Percentiles rank a stretch among this genome's conserved stretches.
Evolutionary conservation across 257 asterid genomes (phyloP).

Genomic region (Ligustrum vulgare): DNA sequence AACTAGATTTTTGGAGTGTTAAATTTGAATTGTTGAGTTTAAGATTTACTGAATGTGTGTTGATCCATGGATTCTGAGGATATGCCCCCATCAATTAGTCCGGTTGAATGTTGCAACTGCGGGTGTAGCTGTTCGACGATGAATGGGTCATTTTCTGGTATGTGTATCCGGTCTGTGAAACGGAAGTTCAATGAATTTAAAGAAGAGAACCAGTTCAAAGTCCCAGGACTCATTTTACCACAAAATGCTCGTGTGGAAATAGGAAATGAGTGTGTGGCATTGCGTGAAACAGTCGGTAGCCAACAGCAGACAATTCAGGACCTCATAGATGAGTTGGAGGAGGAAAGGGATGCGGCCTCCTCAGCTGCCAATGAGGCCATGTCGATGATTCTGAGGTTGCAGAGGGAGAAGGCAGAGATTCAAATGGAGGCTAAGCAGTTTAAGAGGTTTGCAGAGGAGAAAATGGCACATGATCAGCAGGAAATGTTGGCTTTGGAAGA

Average conservation of each 20-base stretch:
- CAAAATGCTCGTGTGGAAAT: conserved; percentile 73
- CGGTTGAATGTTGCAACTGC: conserved; percentile 67
- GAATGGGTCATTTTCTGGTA: conserved; percentile 51
- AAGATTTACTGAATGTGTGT: conserved; percentile 32
- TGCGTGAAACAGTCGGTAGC: conserved; percentile 75
- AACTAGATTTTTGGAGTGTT: conserved; percentile 17
- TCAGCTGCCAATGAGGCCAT: conserved; percentile 97
- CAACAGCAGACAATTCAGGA: conserved; percentile 78
- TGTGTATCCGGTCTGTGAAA: conserved; percentile 61
- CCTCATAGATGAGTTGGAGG: conserved; percentile 77
- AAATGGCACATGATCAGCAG: conserved; percentile 86
- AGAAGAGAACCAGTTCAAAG: conserved; percentile 37
- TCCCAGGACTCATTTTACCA: conserved; percentile 51
- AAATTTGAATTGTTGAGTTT: conserved; percentile 19
- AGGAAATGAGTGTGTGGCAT: conserved; percentile 72
- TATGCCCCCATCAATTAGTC: conserved; percentile 36
- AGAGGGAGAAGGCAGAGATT: conserved; percentile 86
- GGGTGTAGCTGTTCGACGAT: conserved; percentile 60
- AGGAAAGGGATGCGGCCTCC: conserved; percentile 89
- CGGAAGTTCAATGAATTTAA: conserved; percentile 60
- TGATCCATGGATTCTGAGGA: conserved; percentile 59
- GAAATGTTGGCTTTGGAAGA: conserved; percentile 74
- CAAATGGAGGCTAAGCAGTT: conserved; percentile 94
- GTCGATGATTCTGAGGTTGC: conserved; percentile 96
- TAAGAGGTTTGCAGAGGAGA: conserved; percentile 86